Evolutionary conservation across 805 yeast genomes (phyloP), one percentile per base, ranked within the genome.

Genomic region (Saccharomycopsis javanensis): DNA sequence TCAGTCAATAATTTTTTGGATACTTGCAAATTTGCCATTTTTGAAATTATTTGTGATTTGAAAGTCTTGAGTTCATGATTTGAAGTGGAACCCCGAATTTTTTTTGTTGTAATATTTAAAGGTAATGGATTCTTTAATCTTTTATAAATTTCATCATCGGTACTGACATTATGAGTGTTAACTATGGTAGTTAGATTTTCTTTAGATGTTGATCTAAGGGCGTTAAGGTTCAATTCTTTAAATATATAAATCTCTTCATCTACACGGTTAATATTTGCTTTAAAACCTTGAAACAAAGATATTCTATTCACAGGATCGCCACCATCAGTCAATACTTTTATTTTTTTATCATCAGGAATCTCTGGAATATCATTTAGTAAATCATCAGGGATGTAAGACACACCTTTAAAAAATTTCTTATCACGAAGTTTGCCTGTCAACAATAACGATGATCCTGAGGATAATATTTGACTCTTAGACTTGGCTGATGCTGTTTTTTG

Each of bases 271-370:
- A 77, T 66, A 0, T 79, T 72, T 3, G 88, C 87, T 63, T 75
- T 75, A 65, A 86, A 83, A 1, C 91, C 90, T 67, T 85, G 91
- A 64, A 78, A 83, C 23, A 86, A 68, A 2, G 89, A 80, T 61
- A 79, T 80, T 8, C 66, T 64, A 16, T 65, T 65, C 6, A 51
- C 37, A 13, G 56, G 53, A 31, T 61, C 59, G n/a, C 48, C 28
- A 30, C 54, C 45, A 50, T 60, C 66, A 5, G 57, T 58, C 23
- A 42, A 42, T 4, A n/a, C 48, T 7, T 58, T 55, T 28, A 59
- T 54, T 13, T 51, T 45, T 31, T 54, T 23, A 25, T 50, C 53
- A 23, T 60, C 62, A 4, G 48, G 28, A 23, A 42, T 13, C 15
- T 66, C 67, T 1, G 88, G 87, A 16, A 83, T 68, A 54, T 82